Conservation (phyloP, 2,329 filamentous ascomycete species). For the Xylariaceae sp. region DNA sequence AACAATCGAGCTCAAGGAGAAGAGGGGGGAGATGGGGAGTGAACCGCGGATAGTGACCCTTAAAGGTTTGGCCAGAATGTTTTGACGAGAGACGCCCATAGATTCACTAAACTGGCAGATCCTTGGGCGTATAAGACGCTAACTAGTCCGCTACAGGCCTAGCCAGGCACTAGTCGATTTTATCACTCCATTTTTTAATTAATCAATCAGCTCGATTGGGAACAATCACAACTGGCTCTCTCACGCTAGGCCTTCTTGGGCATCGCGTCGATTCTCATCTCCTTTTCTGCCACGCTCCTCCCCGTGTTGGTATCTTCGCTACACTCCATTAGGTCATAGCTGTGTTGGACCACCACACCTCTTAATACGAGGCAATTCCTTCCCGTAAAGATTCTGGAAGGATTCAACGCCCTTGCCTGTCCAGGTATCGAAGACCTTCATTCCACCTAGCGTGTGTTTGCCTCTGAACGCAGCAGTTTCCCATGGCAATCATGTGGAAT, state of each 20-base stretch:
- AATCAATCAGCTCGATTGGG: not conserved
- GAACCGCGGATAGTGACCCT: slow-evolving; percentile 8
- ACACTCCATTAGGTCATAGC: not conserved
- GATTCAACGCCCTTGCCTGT: not conserved
- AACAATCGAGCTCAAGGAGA: slow-evolving; percentile 3
- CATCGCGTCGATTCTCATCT: not conserved
- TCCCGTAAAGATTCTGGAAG: not conserved
- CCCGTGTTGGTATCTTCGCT: not conserved
- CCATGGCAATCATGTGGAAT: not conserved
- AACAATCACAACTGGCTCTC: not conserved
- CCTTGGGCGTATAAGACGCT: not conserved
- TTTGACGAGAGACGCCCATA: not conserved
- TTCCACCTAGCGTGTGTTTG: not conserved
- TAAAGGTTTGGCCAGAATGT: slow-evolving; percentile 7
- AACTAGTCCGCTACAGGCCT: not conserved
- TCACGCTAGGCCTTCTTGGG: not conserved
- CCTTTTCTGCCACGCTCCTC: not conserved
- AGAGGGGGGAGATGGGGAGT: not conserved
- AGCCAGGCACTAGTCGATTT: not conserved
- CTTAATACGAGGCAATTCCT: not conserved
- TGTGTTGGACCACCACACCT: not conserved
- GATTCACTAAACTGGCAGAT: not conserved
- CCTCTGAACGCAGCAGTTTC: not conserved
- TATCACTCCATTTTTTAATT: not conserved
- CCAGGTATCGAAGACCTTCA: not conserved